Percentiles rank a stretch among this genome's conserved stretches.
Conservation (phyloP, 352 stramenopile species). For the Blastocystis sp. region DNA sequence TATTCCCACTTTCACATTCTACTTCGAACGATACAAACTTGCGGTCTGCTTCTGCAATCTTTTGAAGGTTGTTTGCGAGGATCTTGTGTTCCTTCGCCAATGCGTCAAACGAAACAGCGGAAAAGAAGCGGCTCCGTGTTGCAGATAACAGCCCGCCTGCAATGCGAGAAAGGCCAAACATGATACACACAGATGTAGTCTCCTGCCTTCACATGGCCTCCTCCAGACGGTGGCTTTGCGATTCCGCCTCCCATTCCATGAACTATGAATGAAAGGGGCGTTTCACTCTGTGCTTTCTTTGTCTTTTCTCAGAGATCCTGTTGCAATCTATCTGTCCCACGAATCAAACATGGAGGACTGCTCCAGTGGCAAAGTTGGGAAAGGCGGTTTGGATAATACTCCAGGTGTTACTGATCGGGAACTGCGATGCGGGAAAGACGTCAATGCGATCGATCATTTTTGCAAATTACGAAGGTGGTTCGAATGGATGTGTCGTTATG, state of each 20-base stretch:
- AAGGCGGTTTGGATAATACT: background rate
- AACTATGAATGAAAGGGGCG: no score
- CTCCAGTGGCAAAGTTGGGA: slow-evolving; percentile 6
- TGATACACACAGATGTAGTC: background rate
- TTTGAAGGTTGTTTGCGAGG: slow-evolving; percentile 31
- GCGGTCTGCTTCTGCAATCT: slow-evolving; percentile 36
- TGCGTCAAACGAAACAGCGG: background rate
- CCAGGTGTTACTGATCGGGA: slow-evolving; percentile 90
- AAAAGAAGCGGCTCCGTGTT: background rate
- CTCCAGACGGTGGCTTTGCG: no score
- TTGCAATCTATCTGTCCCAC: background rate
- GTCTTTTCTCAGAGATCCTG: no score
- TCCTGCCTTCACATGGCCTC: background rate
- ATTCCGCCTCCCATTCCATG: no score
- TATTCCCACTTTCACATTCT: background rate
- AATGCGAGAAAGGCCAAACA: background rate
- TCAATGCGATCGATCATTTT: slow-evolving; percentile 99
- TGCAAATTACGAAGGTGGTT: slow-evolving; percentile 91
- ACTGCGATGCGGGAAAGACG: slow-evolving; percentile 92
- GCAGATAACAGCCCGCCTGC: background rate
- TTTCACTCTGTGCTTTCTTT: no score
- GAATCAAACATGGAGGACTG: slow-evolving; percentile 7
- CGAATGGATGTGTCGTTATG: background rate
- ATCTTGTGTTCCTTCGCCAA: background rate
- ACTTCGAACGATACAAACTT: slow-evolving; percentile 58